Percentiles rank a stretch among this genome's conserved stretches.
These are phyloP conservation scores for Silene coronaria DNA, from an alignment of 179 eudicot species.

Conservation along the genomic window DNA sequence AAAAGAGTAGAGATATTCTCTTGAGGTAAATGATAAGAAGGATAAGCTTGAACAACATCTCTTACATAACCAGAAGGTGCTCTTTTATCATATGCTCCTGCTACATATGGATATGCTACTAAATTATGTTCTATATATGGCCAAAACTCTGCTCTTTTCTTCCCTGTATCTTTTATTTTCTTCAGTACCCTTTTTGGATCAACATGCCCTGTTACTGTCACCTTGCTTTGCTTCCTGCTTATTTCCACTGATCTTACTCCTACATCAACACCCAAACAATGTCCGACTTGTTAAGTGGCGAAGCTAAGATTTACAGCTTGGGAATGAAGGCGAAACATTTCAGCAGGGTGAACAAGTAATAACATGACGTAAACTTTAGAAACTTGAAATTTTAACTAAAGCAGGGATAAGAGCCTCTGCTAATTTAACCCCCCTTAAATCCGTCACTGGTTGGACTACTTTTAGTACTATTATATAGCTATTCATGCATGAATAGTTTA, in stretches of 20 bases:
- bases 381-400: too few relatives aligned
- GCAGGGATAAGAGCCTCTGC: too few relatives aligned
- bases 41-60: constrained; percentile 49
- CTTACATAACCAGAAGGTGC: constrained; percentile 73
- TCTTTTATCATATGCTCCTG: constrained; percentile 64
- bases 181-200: constrained; percentile 62
- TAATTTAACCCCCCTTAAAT: too few relatives aligned
- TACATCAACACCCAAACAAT: constrained; percentile 14
- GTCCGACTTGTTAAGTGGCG: too few relatives aligned
- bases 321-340: too few relatives aligned
- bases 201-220: constrained; percentile 58
- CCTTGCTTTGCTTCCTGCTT: constrained; percentile 55
- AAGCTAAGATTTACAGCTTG: too few relatives aligned
- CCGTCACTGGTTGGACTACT: too few relatives aligned
- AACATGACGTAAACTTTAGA: too few relatives aligned
- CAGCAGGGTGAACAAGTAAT: too few relatives aligned
- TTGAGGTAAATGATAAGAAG: constrained; percentile 36
- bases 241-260: constrained; percentile 63
- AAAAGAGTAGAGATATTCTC: constrained; percentile 49
- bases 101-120: constrained; percentile 55
- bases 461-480: too few relatives aligned
- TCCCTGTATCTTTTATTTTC: constrained; percentile 53
- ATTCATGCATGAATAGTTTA: too few relatives aligned
- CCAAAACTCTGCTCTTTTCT: constrained; percentile 75
- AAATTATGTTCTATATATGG: constrained; percentile 67